A percentile compares a stretch with the other conserved stretches of the same genome.
Conservation (phyloP, 2,329 filamentous ascomycete genomes). For the Microsporum ferrugineum region DNA sequence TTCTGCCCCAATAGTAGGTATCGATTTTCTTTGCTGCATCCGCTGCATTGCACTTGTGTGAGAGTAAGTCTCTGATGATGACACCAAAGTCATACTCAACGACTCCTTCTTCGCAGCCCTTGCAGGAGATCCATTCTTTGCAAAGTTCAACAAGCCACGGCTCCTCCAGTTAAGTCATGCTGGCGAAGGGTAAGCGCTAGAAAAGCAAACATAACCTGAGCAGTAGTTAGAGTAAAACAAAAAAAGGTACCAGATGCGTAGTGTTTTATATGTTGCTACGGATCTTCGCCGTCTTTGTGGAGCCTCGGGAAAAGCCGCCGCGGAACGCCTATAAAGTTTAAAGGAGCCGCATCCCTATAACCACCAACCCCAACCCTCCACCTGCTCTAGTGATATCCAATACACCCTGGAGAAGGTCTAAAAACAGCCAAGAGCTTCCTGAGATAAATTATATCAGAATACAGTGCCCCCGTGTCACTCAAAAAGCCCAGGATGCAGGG, state of each 20-base stretch:
- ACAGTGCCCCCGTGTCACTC: not conserved
- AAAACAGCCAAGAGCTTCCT: no score
- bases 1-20: not conserved
- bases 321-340: no score
- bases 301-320: no score
- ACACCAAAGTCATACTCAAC: constrained; percentile 3
- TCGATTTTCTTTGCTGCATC: not conserved
- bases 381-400: no score
- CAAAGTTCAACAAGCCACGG: constrained; percentile 1
- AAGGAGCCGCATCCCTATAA: no score
- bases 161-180: not conserved
- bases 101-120: not conserved
- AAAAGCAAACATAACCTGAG: not conserved
- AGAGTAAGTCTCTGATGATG: not conserved
- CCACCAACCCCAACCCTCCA: no score
- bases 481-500: not conserved
- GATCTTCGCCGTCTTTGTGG: no score
- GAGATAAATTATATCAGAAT: no score
- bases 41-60: not conserved
- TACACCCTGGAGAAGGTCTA: no score
- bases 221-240: no score
- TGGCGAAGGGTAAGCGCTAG: not conserved
- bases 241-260: no score
- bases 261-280: no score
- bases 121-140: not conserved